Evolutionary conservation across 208 protist species (phyloP).

Genomic region (Leishmania guyanensis): DNA sequence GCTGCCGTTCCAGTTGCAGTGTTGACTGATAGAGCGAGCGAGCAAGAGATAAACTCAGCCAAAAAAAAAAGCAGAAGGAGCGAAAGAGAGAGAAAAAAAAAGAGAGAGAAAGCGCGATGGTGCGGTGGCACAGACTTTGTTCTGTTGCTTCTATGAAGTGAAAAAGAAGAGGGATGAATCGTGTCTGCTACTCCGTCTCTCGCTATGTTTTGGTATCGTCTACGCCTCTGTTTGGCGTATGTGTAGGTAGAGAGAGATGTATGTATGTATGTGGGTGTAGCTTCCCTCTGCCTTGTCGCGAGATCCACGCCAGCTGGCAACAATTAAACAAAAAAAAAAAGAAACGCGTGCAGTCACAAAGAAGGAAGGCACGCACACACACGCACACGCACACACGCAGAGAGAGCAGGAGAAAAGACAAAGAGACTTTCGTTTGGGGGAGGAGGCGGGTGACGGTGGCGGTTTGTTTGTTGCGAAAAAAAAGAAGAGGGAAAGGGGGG

Average conservation of each 20-base stretch:
- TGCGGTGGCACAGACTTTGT: neutral
- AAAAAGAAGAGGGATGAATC: too few relatives aligned
- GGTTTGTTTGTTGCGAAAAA: too few relatives aligned
- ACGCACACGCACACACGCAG: neutral
- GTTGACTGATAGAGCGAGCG: neutral
- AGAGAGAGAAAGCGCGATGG: neutral
- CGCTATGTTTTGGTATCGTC: neutral
- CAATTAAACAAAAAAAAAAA: neutral
- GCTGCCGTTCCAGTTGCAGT: neutral
- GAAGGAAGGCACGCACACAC: neutral
- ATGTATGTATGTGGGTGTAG: neutral
- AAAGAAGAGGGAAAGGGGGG: too few relatives aligned
- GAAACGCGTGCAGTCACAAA: neutral
- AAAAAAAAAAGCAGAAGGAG: conserved; percentile 4
- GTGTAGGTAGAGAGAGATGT: neutral
- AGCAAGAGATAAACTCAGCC: neutral
- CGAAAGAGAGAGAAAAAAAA: conserved; percentile 4
- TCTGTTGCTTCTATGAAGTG: too few relatives aligned
- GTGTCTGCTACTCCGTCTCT: too few relatives aligned
- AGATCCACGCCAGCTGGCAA: too few relatives aligned
- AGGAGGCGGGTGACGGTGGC: too few relatives aligned
- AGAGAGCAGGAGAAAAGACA: neutral
- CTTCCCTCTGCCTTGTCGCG: neutral
- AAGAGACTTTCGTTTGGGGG: too few relatives aligned
- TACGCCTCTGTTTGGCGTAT: neutral